Conservation (phyloP, 257 asterid species). For the Plantago ovata region DNA sequence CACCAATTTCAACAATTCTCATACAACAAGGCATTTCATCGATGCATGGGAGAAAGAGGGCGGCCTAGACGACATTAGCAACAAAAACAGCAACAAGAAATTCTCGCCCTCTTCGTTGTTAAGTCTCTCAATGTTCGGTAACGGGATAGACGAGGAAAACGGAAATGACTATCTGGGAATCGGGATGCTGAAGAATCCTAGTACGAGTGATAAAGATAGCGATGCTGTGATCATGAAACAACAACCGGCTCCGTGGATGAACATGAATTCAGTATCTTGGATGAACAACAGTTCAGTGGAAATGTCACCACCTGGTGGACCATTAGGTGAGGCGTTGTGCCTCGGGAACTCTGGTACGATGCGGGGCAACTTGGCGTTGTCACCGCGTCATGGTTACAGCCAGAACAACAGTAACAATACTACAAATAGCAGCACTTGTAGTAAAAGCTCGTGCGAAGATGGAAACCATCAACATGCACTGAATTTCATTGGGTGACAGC, state of each 20-base stretch:
- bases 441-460: constrained; percentile 50
- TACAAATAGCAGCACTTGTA: constrained; percentile 37
- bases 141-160: constrained; percentile 24
- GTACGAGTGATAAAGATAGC: too few relatives aligned
- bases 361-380: constrained; percentile 24
- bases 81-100: constrained; percentile 14
- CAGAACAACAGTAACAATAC: constrained; percentile 13
- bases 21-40: constrained; percentile 45
- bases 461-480: constrained; percentile 34
- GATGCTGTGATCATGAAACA: too few relatives aligned
- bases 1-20: constrained; percentile 7
- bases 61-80: constrained; percentile 13
- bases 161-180: constrained; percentile 17
- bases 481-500: constrained; percentile 38
- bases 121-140: constrained; percentile 43
- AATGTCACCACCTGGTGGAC: constrained; percentile 56
- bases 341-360: constrained; percentile 33
- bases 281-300: constrained; percentile 17
- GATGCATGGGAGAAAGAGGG: constrained; percentile 43
- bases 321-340: constrained; percentile 69
- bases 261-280: constrained; percentile 34
- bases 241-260: not conserved
- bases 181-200: constrained; percentile 13
- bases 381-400: constrained; percentile 36
- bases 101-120: constrained; percentile 38